Evolutionary conservation across 2,329 filamentous ascomycete genomes (phyloP), one percentile per base, ranked within the genome.

Genomic region (Diaporthe amygdali): DNA sequence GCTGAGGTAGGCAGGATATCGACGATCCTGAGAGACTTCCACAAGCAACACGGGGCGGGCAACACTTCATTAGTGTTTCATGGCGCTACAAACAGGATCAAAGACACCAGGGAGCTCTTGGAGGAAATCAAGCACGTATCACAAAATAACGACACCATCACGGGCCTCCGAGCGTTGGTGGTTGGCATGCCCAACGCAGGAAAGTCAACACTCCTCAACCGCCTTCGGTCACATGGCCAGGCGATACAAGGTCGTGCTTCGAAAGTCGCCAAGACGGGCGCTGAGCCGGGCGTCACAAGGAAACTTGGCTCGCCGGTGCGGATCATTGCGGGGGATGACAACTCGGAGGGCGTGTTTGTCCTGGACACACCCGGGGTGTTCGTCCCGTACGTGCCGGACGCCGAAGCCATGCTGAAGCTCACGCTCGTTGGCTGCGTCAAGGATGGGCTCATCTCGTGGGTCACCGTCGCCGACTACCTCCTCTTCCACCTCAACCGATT

Each of bases 161-260:
- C 93, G 9, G 95, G 95, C n/a, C 88, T 94, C 75, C 90, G 95
- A 61, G 89, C 95, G 70, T 89, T 99, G 80, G 90, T 98, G 0
- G 95, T 98, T 17, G 96, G 96, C 69, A 98, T 99, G 95, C 96
- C 96, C 44, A 99, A 99, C 79, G 94, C 97, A 0, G 96, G 96
- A 44, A 99, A 99, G 83, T 97, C 94, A 56, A 95, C 95, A 1
- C 86, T 99, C n/a, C 89, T 99, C 51, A 99, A 99, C 81, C 89
- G 91, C 20, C 87, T 98, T 61, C 92, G 96, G 25, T 88, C 86
- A 49, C 85, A 87, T 22, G 94, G 94, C 49, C 88, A 94, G 75
- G 74, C 79, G 1, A 71, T 73, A 27, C 78, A 79, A 61, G 86
- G 87, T 25, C 76, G 76, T 41, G 78, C 79, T 20, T 74, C 80